Evolutionary conservation across 1,284 basidiomycete species (phyloP).

Genomic region (Cutaneotrichosporon curvatum): DNA sequence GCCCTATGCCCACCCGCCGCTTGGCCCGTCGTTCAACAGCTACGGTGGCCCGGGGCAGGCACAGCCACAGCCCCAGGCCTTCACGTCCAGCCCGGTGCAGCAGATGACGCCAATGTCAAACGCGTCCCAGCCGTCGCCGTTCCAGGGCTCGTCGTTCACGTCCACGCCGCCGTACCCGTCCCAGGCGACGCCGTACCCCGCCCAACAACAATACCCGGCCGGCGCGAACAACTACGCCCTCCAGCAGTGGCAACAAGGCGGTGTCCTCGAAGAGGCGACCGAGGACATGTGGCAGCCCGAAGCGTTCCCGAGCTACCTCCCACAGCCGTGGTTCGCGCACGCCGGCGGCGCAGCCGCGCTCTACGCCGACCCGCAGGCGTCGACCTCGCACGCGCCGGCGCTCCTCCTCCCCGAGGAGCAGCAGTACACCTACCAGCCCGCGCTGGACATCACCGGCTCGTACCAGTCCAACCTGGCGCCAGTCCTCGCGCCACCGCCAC

Average conservation of each 20-base stretch:
- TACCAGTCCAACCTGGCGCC: constrained; percentile 3
- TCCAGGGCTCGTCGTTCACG: too few species aligned
- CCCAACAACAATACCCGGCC: too few species aligned
- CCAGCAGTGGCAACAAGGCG: constrained; percentile 2
- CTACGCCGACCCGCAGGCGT: neutral
- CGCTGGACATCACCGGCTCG: constrained; percentile 1
- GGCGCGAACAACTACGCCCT: constrained; percentile 3
- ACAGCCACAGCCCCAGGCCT: too few species aligned
- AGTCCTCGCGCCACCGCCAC: neutral
- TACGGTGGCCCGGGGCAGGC: too few species aligned
- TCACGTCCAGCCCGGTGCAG: too few species aligned
- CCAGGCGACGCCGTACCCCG: too few species aligned
- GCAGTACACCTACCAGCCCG: neutral
- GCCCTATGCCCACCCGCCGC: neutral
- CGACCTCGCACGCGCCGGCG: neutral
- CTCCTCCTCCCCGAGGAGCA: neutral
- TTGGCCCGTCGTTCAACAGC: neutral
- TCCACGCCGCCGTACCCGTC: too few species aligned
- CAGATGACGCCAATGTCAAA: too few species aligned
- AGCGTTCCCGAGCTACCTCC: constrained; percentile 35
- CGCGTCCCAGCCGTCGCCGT: too few species aligned
- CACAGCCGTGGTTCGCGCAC: constrained; percentile 41
- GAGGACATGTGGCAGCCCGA: constrained; percentile 40
- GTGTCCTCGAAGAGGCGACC: neutral
- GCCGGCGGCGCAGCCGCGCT: constrained; percentile 31